Base-by-base conservation (phyloP, 1,139 yeast species). In the Blastobotrys apis region DNA sequence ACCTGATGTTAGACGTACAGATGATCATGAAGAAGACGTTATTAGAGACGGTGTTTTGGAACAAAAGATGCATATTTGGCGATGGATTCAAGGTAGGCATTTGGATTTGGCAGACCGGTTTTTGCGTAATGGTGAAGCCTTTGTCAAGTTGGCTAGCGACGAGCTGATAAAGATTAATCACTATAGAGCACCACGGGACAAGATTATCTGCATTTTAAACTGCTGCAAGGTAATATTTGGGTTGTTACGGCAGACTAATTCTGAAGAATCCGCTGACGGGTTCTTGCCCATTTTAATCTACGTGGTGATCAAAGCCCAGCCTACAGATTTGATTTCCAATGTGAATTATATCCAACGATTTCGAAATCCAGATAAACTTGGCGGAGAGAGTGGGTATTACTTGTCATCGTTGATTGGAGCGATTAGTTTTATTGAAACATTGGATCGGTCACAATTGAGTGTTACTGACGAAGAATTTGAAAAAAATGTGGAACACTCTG, bases 161-260 rank as follows among this genome's bases (percentile, higher is more conserved):
- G 72, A 94, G 62, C 71, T 94, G 41, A 71, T 73, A 52, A 88
- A 87, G 57, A 80, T 92, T 57, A 84, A 85, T 62, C 74, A 77
- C 45, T 94, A 84, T 62, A 76, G 94, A 56, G 94, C 97, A 0
- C 98, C 98, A 9, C 72, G 98, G 45, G 98, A 94, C 59, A 94
- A 94, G 60, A 81, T 88, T 51, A 87, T 92, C 38, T 92, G 98
- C 62, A 73, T 92, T 6, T 71, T 94, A 49, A 94, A 94, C 65
- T 81, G 94, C 47, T 90, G 97, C 62, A 92, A 92, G 63, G 90
- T 92, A 13, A 82, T 94, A 6, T 88, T 88, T 69, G 94, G 95
- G 15, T 72, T 86, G 45, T 74, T 94, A 45, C 80, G 88, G 53
- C 84, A 81, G 46, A 75, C 77, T 33, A 67, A 73, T 37, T 66